A percentile compares a stretch with the other conserved stretches of the same genome.
These are phyloP conservation scores for Suillus tomentosus DNA, from an alignment of 768 basidiomycete genomes.

Conservation along the genomic window DNA sequence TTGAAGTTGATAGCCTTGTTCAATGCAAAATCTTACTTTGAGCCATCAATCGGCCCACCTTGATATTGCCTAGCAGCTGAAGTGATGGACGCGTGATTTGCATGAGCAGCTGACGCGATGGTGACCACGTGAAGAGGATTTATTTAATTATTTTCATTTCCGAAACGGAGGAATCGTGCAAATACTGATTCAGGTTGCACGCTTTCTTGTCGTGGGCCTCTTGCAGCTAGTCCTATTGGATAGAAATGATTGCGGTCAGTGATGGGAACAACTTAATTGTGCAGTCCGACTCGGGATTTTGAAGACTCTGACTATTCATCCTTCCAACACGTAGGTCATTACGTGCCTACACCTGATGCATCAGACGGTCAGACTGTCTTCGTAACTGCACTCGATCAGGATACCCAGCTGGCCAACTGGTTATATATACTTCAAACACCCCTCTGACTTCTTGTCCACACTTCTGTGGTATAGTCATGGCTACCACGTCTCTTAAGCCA, in stretches of 20 bases:
- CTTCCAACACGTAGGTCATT: conserved; percentile 1
- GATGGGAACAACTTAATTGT: background rate
- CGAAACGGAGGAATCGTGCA: background rate
- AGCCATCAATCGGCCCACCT: too few species aligned
- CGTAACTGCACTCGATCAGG: background rate
- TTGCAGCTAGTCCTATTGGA: background rate
- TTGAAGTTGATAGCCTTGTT: background rate
- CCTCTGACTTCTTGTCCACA: background rate
- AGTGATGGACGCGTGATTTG: too few species aligned
- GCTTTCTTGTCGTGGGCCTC: background rate
- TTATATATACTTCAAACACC: background rate
- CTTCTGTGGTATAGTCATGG: background rate
- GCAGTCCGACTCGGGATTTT: background rate
- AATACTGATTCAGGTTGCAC: background rate
- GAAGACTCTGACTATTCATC: background rate
- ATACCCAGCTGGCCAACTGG: background rate
- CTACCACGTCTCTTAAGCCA: background rate
- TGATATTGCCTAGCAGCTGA: too few species aligned
- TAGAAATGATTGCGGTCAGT: background rate
- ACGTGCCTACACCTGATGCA: background rate
- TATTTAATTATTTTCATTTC: conserved; percentile 6
- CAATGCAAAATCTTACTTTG: background rate
- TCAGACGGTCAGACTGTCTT: background rate
- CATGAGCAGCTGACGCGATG: too few species aligned
- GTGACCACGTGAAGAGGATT: background rate